Base-by-base conservation (phyloP, 2,329 filamentous ascomycete genomes). In the Tympanopsis confertula region DNA sequence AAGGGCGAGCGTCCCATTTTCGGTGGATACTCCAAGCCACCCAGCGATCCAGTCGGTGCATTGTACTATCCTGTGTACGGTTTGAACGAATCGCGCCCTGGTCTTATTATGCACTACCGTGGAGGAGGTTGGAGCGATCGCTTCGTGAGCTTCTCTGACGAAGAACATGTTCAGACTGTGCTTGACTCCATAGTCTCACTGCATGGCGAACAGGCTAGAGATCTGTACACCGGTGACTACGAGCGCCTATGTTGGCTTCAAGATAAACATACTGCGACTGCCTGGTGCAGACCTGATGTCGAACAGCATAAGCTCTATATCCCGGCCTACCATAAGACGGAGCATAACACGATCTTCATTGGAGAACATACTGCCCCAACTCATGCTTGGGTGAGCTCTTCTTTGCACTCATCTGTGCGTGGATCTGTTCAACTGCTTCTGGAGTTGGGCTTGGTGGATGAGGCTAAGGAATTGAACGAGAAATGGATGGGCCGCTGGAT, bases 51-150 rank as follows among this genome's bases (percentile, higher is more conserved):
- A 2, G 45, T 59, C 24, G 56, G 55, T 1, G 48, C 37, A 4
- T 49, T 58, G 5, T 59, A 54, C 39, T 59, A 59, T 35, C 56
- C 56, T 3, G 55, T 52, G 0, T 59, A 51, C 33, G 54, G 56
- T 13, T 46, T 58, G 7, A 59, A 59, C 18, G 50, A 49, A 3
- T 55, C 55, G 0, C 52, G 55, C 0, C 56, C 55, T 0, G 56
- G 54, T 4, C 52, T 58, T 0, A 49, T 59, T 10, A 50, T 57
- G 2, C 51, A 50, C 1, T 59, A 58, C 42, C 47, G 50, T 12
- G 47, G 44, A 7, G 47, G 45, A 1, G 54, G 55, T 39, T 55
- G 52, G 50, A 51, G 50, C 22, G 47, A 53, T 38, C 48, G 51
- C 15, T 49, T 52, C 35, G 50, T 53, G 14, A 52, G 48, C 39